Conservation (phyloP, 1,284 basidiomycete genomes). For the Somion occarium region DNA sequence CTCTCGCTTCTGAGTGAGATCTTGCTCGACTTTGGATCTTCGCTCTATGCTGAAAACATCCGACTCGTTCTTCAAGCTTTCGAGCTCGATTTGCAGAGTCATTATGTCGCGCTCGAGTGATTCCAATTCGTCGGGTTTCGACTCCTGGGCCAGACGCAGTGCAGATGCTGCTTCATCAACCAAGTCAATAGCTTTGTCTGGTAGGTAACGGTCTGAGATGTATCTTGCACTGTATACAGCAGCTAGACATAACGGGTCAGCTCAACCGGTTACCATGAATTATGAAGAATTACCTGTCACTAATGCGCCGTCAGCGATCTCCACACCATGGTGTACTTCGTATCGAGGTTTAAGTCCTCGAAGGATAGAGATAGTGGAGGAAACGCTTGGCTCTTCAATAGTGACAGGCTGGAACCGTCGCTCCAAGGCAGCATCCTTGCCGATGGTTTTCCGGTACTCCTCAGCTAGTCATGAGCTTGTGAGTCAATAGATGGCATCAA, state of each 20-base stretch:
- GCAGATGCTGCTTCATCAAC: slow-evolving; percentile 89
- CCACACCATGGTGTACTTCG: slow-evolving; percentile 90
- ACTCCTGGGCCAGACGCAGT: slow-evolving; percentile 87
- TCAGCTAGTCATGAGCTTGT: slow-evolving; percentile 50
- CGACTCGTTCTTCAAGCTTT: slow-evolving; percentile 84
- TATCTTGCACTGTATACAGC: slow-evolving; percentile 81
- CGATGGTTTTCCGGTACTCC: slow-evolving; percentile 89
- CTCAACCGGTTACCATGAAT: too few relatives aligned
- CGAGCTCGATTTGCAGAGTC: slow-evolving; percentile 87
- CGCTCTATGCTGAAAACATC: slow-evolving; percentile 81
- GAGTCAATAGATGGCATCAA: neutral
- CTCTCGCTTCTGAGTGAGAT: slow-evolving; percentile 54
- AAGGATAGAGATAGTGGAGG: slow-evolving; percentile 85
- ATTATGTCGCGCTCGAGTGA: slow-evolving; percentile 79
- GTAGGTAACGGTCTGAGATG: slow-evolving; percentile 82
- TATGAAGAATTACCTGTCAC: slow-evolving; percentile 72
- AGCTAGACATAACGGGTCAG: slow-evolving; percentile 43
- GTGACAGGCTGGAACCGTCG: slow-evolving; percentile 86
- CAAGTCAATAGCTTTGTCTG: slow-evolving; percentile 88
- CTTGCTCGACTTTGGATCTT: slow-evolving; percentile 59
- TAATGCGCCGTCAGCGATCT: slow-evolving; percentile 82
- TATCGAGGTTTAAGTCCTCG: slow-evolving; percentile 83
- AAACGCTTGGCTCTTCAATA: slow-evolving; percentile 85
- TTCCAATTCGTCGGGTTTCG: slow-evolving; percentile 85
- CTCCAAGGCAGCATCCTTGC: slow-evolving; percentile 89